Conservation (phyloP, 352 stramenopile genomes). For the Globisporangium carolinianum region DNA sequence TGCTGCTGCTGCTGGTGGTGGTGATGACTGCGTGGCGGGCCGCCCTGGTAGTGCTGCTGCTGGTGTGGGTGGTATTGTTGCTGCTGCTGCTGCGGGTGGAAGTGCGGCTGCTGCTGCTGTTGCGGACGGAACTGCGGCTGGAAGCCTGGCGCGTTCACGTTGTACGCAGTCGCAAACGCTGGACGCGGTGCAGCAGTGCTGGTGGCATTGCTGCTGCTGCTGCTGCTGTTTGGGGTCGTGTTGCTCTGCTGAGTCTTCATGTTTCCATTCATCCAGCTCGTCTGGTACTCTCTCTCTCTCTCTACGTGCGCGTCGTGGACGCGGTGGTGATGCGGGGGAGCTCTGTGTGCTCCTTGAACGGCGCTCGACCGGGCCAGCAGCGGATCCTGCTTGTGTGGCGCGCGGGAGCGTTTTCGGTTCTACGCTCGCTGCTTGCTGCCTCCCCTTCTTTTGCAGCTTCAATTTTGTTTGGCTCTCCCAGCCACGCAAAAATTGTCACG, state of each 20-base stretch:
- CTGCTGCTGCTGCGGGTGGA: slow-evolving; percentile 14
- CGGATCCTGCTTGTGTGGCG: background rate
- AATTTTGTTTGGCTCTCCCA: no score
- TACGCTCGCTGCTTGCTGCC: background rate
- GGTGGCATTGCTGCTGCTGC: slow-evolving; percentile 14
- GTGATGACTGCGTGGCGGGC: slow-evolving; percentile 26
- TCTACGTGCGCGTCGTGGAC: background rate
- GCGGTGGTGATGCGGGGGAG: background rate
- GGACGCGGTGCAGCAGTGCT: slow-evolving; percentile 2
- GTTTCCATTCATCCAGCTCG: slow-evolving; percentile 30
- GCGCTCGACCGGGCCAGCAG: background rate
- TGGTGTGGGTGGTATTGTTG: slow-evolving; percentile 27
- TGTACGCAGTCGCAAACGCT: slow-evolving; percentile 20
- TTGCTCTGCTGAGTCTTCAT: slow-evolving; percentile 38
- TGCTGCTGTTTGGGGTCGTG: slow-evolving; percentile 10
- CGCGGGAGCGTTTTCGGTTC: slow-evolving; percentile 7
- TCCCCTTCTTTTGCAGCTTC: background rate
- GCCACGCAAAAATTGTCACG: background rate
- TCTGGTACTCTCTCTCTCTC: background rate
- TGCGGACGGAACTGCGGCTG: slow-evolving; percentile 27
- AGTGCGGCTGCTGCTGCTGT: slow-evolving; percentile 25
- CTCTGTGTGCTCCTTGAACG: slow-evolving; percentile 4
- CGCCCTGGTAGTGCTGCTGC: slow-evolving; percentile 20
- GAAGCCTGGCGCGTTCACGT: slow-evolving; percentile 25
- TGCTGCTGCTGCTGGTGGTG: slow-evolving; percentile 23